phyloP scores from a whole-genome alignment of 1,139 yeast genomes.

The Candida neerlandica region DNA sequence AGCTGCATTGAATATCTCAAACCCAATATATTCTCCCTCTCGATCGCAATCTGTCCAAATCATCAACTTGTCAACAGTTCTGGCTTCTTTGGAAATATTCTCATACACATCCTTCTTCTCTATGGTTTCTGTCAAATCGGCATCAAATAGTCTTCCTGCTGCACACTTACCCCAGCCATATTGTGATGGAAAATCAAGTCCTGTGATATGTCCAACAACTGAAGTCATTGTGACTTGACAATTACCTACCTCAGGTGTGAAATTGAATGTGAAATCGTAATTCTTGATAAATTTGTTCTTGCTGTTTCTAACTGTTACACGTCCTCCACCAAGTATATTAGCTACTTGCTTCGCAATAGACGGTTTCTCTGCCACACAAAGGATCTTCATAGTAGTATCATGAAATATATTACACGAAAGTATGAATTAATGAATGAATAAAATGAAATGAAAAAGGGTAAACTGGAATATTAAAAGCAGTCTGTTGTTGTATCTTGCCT shows the following conservation, averaged over 20 bases:
- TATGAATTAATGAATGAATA: background rate
- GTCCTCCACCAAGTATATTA: constrained; percentile 73
- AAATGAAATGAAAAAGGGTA: background rate
- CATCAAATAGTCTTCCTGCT: constrained; percentile 67
- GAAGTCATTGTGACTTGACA: constrained; percentile 91
- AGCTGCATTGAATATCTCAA: constrained; percentile 77
- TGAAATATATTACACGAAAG: background rate
- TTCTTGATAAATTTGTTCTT: constrained; percentile 70
- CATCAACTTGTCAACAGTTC: constrained; percentile 63
- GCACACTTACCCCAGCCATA: constrained; percentile 69
- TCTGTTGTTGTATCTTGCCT: background rate
- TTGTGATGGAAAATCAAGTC: constrained; percentile 65
- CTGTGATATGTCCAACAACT: constrained; percentile 82
- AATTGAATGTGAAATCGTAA: constrained; percentile 73
- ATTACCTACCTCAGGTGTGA: constrained; percentile 52
- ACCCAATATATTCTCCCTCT: constrained; percentile 96
- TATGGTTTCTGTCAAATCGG: constrained; percentile 55
- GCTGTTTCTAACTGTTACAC: constrained; percentile 49
- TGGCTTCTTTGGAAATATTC: constrained; percentile 73
- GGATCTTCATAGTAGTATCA: constrained; percentile 56
- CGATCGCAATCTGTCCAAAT: constrained; percentile 99
- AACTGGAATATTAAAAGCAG: background rate
- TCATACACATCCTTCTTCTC: constrained; percentile 54
- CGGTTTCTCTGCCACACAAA: constrained; percentile 97
- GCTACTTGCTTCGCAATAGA: constrained; percentile 91